A percentile compares a stretch with the other conserved stretches of the same genome.
These are phyloP conservation scores for Syncephalastrum racemosum DNA, from an alignment of 371 early-diverging fungal genomes.

Conservation along the genomic window DNA sequence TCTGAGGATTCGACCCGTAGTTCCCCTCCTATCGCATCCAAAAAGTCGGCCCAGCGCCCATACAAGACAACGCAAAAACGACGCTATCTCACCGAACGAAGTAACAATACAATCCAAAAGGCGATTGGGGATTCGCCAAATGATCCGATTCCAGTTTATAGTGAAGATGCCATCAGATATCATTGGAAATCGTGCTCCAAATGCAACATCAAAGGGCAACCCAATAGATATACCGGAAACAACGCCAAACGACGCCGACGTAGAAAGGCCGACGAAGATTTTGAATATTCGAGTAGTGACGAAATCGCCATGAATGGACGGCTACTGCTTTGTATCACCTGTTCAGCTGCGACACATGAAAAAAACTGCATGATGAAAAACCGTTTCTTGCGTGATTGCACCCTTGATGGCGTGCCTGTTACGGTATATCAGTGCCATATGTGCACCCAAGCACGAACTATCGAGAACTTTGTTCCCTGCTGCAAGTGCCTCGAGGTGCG, in stretches of 20 bases:
- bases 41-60: no score
- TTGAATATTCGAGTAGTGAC: conserved; percentile 21
- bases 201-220: background rate
- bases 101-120: no score
- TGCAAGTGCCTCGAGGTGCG: no score
- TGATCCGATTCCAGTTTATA: no score
- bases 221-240: conserved; percentile 3
- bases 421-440: conserved; percentile 12
- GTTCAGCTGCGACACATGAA: conserved; percentile 42
- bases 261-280: background rate
- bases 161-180: no score
- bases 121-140: no score
- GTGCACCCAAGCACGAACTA: conserved; percentile 6
- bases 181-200: conserved; percentile 16
- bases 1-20: no score
- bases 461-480: no score
- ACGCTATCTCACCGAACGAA: no score
- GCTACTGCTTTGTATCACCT: conserved; percentile 42
- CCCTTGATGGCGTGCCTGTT: background rate
- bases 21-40: no score
- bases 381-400: conserved; percentile 3
- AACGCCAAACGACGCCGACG: background rate
- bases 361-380: conserved; percentile 24
- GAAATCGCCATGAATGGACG: conserved; percentile 33
- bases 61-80: no score